These are phyloP conservation scores for Cladophialophora bantiana DNA, from an alignment of 2,329 filamentous ascomycete species.

Conservation along the genomic window DNA sequence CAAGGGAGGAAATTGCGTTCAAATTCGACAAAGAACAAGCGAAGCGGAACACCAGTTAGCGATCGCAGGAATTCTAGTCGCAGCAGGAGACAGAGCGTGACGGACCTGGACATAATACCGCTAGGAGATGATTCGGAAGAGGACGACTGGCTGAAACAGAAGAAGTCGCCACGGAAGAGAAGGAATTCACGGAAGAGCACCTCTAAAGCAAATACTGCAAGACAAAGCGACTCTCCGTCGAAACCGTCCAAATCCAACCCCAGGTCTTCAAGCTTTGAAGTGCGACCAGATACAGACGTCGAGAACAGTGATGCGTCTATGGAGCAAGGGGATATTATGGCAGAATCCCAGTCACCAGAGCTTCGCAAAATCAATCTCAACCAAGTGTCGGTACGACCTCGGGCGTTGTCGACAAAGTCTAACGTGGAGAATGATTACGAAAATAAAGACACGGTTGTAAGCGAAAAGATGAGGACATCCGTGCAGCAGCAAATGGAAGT, in stretches of 20 bases:
- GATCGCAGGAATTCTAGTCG: conserved; percentile 21
- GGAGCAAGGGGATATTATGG: conserved; percentile 7
- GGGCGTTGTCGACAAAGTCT: conserved; percentile 31
- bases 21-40: conserved; percentile 25
- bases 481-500: conserved; percentile 17
- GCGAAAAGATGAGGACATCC: neutral
- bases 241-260: conserved; percentile 10
- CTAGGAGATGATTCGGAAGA: conserved; percentile 39
- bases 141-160: conserved; percentile 38
- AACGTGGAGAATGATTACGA: conserved; percentile 1
- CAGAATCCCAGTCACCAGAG: conserved; percentile 24
- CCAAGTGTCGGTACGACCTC: conserved; percentile 31
- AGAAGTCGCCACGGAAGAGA: conserved; percentile 36
- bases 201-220: neutral
- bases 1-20: conserved; percentile 22
- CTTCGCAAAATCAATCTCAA: conserved; percentile 38
- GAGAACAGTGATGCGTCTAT: conserved; percentile 16
- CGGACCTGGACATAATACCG: conserved; percentile 38
- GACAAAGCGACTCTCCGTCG: conserved; percentile 7
- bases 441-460: neutral
- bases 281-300: conserved; percentile 33
- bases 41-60: conserved; percentile 33
- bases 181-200: conserved; percentile 23
- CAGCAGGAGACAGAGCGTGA: conserved; percentile 38
- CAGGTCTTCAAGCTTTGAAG: conserved; percentile 17